Evolutionary conservation across 2,329 filamentous ascomycete genomes (phyloP).

Genomic region (Pseudocercospora fijiensis): DNA sequence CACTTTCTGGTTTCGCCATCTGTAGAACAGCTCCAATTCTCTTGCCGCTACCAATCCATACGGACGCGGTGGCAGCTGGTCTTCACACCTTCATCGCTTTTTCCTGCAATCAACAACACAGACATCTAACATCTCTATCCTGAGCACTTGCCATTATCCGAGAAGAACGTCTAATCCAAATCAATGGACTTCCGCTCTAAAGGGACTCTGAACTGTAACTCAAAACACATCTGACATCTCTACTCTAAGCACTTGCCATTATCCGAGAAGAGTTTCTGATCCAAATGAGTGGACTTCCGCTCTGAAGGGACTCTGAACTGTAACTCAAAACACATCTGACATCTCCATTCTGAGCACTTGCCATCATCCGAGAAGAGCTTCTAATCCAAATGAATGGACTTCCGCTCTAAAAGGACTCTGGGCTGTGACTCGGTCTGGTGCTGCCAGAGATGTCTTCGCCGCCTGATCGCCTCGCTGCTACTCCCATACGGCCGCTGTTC

Average conservation of each 20-base stretch:
- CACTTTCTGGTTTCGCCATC: not conserved
- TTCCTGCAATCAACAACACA: not conserved
- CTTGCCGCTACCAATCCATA: not conserved
- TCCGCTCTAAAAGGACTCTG: not conserved
- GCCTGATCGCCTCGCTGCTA: not conserved
- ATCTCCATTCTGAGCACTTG: not conserved
- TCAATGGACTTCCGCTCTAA: not conserved
- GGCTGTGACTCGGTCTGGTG: not conserved
- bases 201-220: not conserved
- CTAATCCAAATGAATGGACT: not conserved
- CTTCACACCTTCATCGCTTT: not conserved
- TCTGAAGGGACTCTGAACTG: not conserved
- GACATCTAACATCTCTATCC: not conserved
- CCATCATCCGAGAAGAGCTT: not conserved
- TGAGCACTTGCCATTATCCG: not conserved
- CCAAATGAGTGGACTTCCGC: not conserved
- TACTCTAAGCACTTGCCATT: not conserved
- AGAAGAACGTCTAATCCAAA: not conserved
- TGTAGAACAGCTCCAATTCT: not conserved
- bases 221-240: not conserved
- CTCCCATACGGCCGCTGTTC: not conserved
- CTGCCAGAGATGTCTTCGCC: not conserved
- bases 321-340: not conserved
- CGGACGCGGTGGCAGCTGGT: too few species aligned
- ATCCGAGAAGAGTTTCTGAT: not conserved